phyloP scores from a whole-genome alignment of 2,329 filamentous ascomycete genomes.

The Hymenoscyphus repandus region DNA sequence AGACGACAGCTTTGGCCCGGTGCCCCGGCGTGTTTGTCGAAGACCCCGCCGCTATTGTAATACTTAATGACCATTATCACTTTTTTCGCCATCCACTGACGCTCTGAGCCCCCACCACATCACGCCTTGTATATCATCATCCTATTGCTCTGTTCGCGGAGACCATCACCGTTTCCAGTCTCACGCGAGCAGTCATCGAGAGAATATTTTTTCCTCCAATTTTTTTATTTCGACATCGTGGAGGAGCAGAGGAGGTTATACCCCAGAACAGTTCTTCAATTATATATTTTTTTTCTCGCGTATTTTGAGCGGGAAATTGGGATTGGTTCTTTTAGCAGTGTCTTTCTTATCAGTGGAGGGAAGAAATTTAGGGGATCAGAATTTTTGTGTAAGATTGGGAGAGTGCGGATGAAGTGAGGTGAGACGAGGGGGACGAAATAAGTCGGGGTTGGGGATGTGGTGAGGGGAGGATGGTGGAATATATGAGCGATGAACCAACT shows the following conservation, averaged over 20 bases:
- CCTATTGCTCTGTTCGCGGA: neutral
- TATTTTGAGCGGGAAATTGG: too few relatives aligned
- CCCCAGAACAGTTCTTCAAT: constrained; percentile 7
- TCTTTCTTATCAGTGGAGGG: too few relatives aligned
- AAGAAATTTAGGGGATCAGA: too few relatives aligned
- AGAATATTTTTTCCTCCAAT: neutral
- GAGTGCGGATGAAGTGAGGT: too few relatives aligned
- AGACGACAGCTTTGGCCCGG: constrained; percentile 24
- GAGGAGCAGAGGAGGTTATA: constrained; percentile 13
- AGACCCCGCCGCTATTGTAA: constrained; percentile 14
- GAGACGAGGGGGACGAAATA: too few relatives aligned
- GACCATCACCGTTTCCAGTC: neutral
- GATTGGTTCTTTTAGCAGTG: too few relatives aligned
- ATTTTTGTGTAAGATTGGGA: too few relatives aligned
- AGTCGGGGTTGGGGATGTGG: too few relatives aligned
- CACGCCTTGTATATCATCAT: constrained; percentile 10
- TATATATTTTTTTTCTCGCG: too few relatives aligned
- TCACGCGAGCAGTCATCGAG: constrained; percentile 2
- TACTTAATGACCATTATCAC: constrained; percentile 15
- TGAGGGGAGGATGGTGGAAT: too few relatives aligned
- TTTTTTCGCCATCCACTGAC: neutral
- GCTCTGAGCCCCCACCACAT: neutral
- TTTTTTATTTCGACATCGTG: neutral
- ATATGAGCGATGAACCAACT: too few relatives aligned
- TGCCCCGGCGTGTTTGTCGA: constrained; percentile 14